These are phyloP conservation scores for Lasiosphaeris hirsuta DNA, from an alignment of 495 filamentous ascomycete species.

Conservation along the genomic window DNA sequence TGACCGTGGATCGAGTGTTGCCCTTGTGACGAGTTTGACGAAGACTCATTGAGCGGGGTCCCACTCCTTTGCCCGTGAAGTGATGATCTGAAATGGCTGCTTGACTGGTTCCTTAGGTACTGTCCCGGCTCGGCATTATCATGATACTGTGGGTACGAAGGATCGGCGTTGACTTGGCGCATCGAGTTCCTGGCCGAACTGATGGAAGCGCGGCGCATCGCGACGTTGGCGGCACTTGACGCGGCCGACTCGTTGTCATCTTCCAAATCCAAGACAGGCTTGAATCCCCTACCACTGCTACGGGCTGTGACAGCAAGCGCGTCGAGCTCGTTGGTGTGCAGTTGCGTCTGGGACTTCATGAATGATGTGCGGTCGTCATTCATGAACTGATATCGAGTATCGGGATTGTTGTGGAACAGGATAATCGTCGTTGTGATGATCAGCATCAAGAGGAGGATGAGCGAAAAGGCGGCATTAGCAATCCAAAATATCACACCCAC, in stretches of 20 bases:
- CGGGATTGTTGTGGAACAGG: conserved; percentile 89
- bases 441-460: conserved; percentile 83
- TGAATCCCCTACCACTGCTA: conserved; percentile 68
- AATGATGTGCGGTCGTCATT: conserved; percentile 93
- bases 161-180: conserved; percentile 1
- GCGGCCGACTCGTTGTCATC: conserved; percentile 69
- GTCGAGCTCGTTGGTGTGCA: conserved; percentile 82
- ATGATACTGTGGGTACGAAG: neutral
- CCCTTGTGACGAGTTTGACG: no score
- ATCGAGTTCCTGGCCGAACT: conserved; percentile 18
- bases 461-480: conserved; percentile 80
- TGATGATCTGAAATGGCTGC: neutral
- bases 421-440: conserved; percentile 79
- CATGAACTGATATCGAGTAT: conserved; percentile 95
- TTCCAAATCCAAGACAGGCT: conserved; percentile 62
- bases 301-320: conserved; percentile 90
- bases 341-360: conserved; percentile 93
- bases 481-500: conserved; percentile 95
- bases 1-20: no score
- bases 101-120: neutral
- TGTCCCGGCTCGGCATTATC: neutral
- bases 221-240: conserved; percentile 39
- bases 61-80: neutral
- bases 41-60: neutral
- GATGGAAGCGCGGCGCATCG: conserved; percentile 23